phyloP scores from a whole-genome alignment of 2,329 filamentous ascomycete genomes.

The Sclerotinia sclerotiorum region DNA sequence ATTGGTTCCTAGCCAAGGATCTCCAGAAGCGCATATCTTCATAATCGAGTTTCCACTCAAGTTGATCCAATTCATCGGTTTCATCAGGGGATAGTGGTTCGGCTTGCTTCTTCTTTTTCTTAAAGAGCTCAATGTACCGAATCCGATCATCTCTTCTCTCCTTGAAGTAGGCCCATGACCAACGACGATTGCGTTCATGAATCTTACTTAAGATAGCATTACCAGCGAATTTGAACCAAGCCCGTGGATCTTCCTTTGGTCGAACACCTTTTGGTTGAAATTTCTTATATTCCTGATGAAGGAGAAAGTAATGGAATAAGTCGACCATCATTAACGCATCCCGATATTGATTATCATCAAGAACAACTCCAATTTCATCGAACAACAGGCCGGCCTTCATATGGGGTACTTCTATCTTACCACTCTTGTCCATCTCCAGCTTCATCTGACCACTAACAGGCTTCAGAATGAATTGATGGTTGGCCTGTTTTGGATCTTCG shows the following conservation, averaged over 20 bases:
- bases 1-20: constrained; percentile 86
- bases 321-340: constrained; percentile 98
- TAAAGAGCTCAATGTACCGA: constrained; percentile 91
- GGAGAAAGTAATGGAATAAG: constrained; percentile 96
- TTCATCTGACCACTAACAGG: constrained; percentile 95
- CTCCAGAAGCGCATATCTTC: constrained; percentile 98
- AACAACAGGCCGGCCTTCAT: constrained; percentile 91
- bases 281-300: constrained; percentile 95
- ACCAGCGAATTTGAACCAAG: constrained; percentile 90
- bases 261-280: constrained; percentile 78
- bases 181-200: constrained; percentile 85
- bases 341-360: constrained; percentile 96
- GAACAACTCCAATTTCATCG: constrained; percentile 95
- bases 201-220: constrained; percentile 90
- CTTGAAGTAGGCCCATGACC: constrained; percentile 95
- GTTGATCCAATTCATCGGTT: constrained; percentile 65
- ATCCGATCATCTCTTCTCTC: constrained; percentile 87
- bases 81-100: constrained; percentile 68
- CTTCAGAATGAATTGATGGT: constrained; percentile 91
- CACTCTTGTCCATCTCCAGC: constrained; percentile 91
- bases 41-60: constrained; percentile 88
- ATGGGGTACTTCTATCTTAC: constrained; percentile 73
- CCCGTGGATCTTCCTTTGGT: constrained; percentile 85
- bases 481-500: constrained; percentile 53
- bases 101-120: constrained; percentile 77